A percentile compares a stretch with the other conserved stretches of the same genome.
phyloP scores from a whole-genome alignment of 495 filamentous ascomycete genomes.

The Aspergillus leporis region DNA sequence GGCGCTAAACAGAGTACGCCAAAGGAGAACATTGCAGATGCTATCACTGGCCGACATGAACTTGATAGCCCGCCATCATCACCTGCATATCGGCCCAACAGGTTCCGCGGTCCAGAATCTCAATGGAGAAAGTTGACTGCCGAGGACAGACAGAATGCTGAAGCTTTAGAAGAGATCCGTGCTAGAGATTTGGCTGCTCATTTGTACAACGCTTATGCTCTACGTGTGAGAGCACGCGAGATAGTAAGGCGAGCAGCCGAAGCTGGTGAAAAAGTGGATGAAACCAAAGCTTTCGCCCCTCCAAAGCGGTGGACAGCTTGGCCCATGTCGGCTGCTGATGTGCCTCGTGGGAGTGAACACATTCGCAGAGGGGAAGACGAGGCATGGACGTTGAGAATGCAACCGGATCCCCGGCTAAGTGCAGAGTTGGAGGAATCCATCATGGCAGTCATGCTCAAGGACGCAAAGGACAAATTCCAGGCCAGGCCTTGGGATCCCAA shows the following conservation, averaged over 20 bases:
- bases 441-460: slow-evolving; percentile 57
- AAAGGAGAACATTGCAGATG: background rate
- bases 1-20: background rate
- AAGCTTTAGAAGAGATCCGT: slow-evolving; percentile 55
- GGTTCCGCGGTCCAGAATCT: slow-evolving; percentile 51
- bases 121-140: slow-evolving; percentile 63
- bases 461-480: slow-evolving; percentile 64
- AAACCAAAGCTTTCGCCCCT: slow-evolving; percentile 30
- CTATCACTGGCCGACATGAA: background rate
- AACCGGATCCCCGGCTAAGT: slow-evolving; percentile 49
- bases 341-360: slow-evolving; percentile 58
- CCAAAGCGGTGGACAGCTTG: slow-evolving; percentile 72
- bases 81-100: slow-evolving; percentile 48
- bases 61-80: slow-evolving; percentile 10
- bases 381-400: slow-evolving; percentile 46
- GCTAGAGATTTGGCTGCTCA: slow-evolving; percentile 69
- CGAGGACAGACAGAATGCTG: slow-evolving; percentile 57
- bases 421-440: slow-evolving; percentile 65
- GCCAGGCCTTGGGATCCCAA: slow-evolving; percentile 32
- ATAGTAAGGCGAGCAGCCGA: slow-evolving; percentile 27
- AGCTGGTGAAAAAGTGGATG: slow-evolving; percentile 26
- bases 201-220: slow-evolving; percentile 70
- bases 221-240: slow-evolving; percentile 49
- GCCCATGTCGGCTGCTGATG: slow-evolving; percentile 62
- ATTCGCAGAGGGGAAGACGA: slow-evolving; percentile 44